phyloP scores from a whole-genome alignment of 2,329 filamentous ascomycete species.

The Hansfordia pulvinata region DNA sequence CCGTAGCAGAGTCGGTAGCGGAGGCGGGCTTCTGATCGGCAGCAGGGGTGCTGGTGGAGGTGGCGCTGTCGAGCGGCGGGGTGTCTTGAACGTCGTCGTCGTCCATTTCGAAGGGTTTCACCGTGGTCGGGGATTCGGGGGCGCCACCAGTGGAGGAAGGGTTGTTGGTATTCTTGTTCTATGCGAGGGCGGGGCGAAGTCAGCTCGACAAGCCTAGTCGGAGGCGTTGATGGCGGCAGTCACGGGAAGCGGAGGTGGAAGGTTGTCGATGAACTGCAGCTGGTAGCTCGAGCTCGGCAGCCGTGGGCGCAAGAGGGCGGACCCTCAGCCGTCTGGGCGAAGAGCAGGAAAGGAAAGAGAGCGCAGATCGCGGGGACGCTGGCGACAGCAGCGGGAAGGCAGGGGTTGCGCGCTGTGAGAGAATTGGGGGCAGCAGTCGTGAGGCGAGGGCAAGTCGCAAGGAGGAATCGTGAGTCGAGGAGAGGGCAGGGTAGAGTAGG shows the following conservation, averaged over 20 bases:
- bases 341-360: too few species aligned
- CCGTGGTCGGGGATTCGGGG: slow-evolving; percentile 56
- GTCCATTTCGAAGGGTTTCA: slow-evolving; percentile 51
- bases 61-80: slow-evolving; percentile 30
- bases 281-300: background rate
- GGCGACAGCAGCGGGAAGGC: too few species aligned
- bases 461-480: too few species aligned
- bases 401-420: too few species aligned
- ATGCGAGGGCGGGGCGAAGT: slow-evolving; percentile 2
- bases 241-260: slow-evolving; percentile 3
- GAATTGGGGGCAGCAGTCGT: too few species aligned
- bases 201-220: too few species aligned
- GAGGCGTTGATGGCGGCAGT: too few species aligned
- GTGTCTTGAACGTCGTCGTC: slow-evolving; percentile 57
- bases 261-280: slow-evolving; percentile 3
- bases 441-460: too few species aligned
- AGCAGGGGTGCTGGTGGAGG: slow-evolving; percentile 17
- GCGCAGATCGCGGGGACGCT: too few species aligned
- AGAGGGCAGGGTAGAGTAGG: too few species aligned
- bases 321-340: too few species aligned
- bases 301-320: too few species aligned
- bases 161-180: slow-evolving; percentile 27
- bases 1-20: slow-evolving; percentile 19
- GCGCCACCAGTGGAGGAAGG: slow-evolving; percentile 22
- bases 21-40: slow-evolving; percentile 20